phyloP scores from a whole-genome alignment of 176 grass and related monocot genomes.

The bread wheat (Triticum aestivum) region IWGSC_CS_RefSeq_v2.1 NC_057802.1:376251526-376252025 shows the following conservation, averaged over 20 bases:
- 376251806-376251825: slow-evolving; percentile 11
- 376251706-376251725: background rate
- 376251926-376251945: slow-evolving; percentile 36
- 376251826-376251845: slow-evolving; percentile 27
- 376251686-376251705: slow-evolving; percentile 16
- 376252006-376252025: slow-evolving; percentile 8
- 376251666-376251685: background rate
- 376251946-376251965: background rate
- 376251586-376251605: slow-evolving; percentile 6
- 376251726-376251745: background rate
- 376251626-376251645: background rate
- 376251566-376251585: slow-evolving; percentile 28
- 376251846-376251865: slow-evolving; percentile 29
- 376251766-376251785: slow-evolving; percentile 22
- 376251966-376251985: background rate
- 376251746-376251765: slow-evolving; percentile 21
- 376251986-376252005: slow-evolving; percentile 32
- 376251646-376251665: background rate
- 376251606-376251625: background rate
- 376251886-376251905: slow-evolving; percentile 4
- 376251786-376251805: slow-evolving; percentile 27
- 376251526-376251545: slow-evolving; percentile 14
- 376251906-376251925: slow-evolving; percentile 40
- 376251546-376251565: slow-evolving; percentile 21
- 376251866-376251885: background rate